Percentiles rank a stretch among this genome's conserved stretches.
These are phyloP conservation scores for Tylopilus sp. DNA, from an alignment of 1,284 basidiomycete genomes.

Conservation along the genomic window DNA sequence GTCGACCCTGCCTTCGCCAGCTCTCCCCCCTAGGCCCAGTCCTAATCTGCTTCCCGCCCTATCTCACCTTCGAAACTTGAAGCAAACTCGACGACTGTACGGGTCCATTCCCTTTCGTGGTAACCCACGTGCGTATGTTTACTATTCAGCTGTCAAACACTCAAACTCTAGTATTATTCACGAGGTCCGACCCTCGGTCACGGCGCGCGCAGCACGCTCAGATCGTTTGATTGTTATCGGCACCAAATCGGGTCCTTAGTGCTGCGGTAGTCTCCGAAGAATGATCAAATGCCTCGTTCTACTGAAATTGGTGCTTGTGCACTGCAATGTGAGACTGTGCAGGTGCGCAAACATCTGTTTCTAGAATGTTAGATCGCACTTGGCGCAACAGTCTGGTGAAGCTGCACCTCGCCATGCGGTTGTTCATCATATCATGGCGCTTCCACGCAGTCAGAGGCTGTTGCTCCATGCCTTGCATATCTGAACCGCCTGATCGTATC, in stretches of 20 bases:
- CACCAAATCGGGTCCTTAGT: slow-evolving; percentile 44
- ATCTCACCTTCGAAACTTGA: slow-evolving; percentile 40
- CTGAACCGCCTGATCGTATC: slow-evolving; percentile 7
- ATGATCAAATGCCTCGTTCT: slow-evolving; percentile 29
- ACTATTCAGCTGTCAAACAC: slow-evolving; percentile 20
- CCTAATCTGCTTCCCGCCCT: slow-evolving; percentile 38
- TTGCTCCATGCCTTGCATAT: slow-evolving; percentile 11
- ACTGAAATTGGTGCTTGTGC: slow-evolving; percentile 37
- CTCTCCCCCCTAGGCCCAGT: slow-evolving; percentile 14
- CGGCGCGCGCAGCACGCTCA: slow-evolving; percentile 37
- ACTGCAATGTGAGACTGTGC: slow-evolving; percentile 41
- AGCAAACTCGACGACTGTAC: slow-evolving; percentile 35
- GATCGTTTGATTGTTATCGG: slow-evolving; percentile 40
- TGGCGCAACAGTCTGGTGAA: slow-evolving; percentile 40
- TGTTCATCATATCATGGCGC: slow-evolving; percentile 16
- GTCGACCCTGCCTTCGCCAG: slow-evolving; percentile 1
- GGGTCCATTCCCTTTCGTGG: slow-evolving; percentile 33
- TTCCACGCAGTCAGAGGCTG: slow-evolving; percentile 13
- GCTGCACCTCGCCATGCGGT: slow-evolving; percentile 37
- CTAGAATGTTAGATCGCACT: slow-evolving; percentile 29
- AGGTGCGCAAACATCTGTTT: slow-evolving; percentile 31
- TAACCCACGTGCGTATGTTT: slow-evolving; percentile 16
- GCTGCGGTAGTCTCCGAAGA: slow-evolving; percentile 24
- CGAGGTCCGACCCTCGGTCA: slow-evolving; percentile 47
- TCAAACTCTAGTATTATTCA: slow-evolving; percentile 49